phyloP scores from a whole-genome alignment of 2,329 filamentous ascomycete genomes.

The Ophiobolus disseminans region DNA sequence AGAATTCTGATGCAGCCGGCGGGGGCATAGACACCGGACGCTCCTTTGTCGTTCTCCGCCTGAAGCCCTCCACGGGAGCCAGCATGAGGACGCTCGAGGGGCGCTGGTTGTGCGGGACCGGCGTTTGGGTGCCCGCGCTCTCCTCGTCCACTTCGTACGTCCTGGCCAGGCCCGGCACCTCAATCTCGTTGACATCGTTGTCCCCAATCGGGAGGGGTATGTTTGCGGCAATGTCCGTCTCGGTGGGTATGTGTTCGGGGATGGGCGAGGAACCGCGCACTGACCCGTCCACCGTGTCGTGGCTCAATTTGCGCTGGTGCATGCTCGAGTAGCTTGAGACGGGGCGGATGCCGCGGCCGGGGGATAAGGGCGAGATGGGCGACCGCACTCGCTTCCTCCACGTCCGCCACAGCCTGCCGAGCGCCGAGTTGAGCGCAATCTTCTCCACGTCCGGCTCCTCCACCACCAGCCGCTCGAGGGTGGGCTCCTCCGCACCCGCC shows the following conservation, averaged over 20 bases:
- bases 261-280: conserved; percentile 33
- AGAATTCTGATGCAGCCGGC: conserved; percentile 28
- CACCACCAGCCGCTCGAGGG: conserved; percentile 75
- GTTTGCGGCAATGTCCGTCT: conserved; percentile 59
- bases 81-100: conserved; percentile 42
- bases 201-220: conserved; percentile 73
- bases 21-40: conserved; percentile 44
- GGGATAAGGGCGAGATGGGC: conserved; percentile 34
- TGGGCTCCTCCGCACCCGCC: conserved; percentile 61
- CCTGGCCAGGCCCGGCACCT: conserved; percentile 73
- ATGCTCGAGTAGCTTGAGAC: conserved; percentile 41
- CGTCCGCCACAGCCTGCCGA: conserved; percentile 89
- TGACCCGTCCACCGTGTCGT: conserved; percentile 36
- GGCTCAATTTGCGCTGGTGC: conserved; percentile 37
- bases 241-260: conserved; percentile 53
- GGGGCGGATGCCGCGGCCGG: conserved; percentile 30
- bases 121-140: conserved; percentile 32
- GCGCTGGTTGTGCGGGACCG: conserved; percentile 31
- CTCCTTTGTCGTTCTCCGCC: conserved; percentile 23
- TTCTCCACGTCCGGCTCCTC: conserved; percentile 93
- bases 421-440: conserved; percentile 83
- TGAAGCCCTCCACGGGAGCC: conserved; percentile 26
- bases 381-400: conserved; percentile 86
- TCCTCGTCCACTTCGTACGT: conserved; percentile 65
- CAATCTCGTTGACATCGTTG: conserved; percentile 79